Percentiles rank a stretch among this genome's conserved stretches.
phyloP scores from a whole-genome alignment of 129 eudicot genomes.

The Saussurea involucrata region DNA sequence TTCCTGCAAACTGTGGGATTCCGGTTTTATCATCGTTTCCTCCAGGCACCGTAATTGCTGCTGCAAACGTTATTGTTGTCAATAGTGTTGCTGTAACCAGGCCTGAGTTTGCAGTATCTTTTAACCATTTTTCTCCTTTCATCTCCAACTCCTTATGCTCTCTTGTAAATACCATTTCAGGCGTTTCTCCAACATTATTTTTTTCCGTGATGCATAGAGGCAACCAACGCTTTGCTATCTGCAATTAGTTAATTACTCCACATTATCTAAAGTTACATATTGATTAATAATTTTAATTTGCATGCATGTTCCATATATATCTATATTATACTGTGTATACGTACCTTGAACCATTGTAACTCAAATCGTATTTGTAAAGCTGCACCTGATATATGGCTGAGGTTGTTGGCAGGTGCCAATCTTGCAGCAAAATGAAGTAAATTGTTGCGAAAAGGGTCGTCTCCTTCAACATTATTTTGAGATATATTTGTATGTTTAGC shows the following conservation, averaged over 20 bases:
- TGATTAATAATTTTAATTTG: too few relatives aligned
- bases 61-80: conserved; percentile 23
- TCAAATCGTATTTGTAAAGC: conserved; percentile 15
- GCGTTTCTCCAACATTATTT: conserved; percentile 5
- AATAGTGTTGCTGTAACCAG: conserved; percentile 17
- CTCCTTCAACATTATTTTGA: not conserved
- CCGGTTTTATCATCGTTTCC: conserved; percentile 10
- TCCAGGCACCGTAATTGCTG: conserved; percentile 22
- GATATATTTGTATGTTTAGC: conserved; percentile 12
- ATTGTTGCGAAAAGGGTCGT: conserved; percentile 5
- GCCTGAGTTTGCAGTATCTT: conserved; percentile 18
- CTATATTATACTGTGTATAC: too few relatives aligned
- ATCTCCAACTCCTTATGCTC: conserved; percentile 20
- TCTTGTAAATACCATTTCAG: conserved; percentile 18
- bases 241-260: not conserved
- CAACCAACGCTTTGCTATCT: conserved; percentile 6
- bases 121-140: conserved; percentile 18
- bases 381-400: conserved; percentile 12
- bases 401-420: conserved; percentile 14
- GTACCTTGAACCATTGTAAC: conserved; percentile 23
- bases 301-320: too few relatives aligned
- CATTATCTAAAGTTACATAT: too few relatives aligned
- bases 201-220: not conserved
- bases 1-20: not conserved
- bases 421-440: conserved; percentile 24